Conservation (phyloP, 1,284 basidiomycete genomes). For the Microbotryomycetes sp. region DNA sequence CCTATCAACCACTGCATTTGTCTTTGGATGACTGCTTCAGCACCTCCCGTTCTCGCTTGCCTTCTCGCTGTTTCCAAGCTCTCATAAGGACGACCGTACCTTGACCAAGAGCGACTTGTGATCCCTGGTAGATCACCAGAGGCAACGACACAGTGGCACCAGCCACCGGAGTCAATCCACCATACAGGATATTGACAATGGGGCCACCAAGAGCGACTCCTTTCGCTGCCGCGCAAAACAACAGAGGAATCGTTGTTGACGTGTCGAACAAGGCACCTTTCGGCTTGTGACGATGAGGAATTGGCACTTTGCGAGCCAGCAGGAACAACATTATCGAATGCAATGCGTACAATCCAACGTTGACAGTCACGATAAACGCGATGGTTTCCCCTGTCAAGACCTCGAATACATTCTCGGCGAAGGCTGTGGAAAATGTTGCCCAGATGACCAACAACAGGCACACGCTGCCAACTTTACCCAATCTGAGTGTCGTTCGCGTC, state of each 20-base stretch:
- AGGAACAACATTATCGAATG: conserved; percentile 34
- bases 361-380: conserved; percentile 37
- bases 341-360: not conserved
- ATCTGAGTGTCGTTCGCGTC: conserved; percentile 29
- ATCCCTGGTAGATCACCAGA: conserved; percentile 33
- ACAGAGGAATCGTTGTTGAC: conserved; percentile 22
- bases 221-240: conserved; percentile 30
- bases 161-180: conserved; percentile 11
- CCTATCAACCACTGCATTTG: too few species aligned
- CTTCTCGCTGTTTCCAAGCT: conserved; percentile 12
- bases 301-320: conserved; percentile 31
- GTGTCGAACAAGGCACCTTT: conserved; percentile 12
- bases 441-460: conserved; percentile 40
- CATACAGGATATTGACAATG: conserved; percentile 31
- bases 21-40: too few species aligned
- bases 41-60: not conserved
- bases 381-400: conserved; percentile 36
- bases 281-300: not conserved
- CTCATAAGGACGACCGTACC: conserved; percentile 18
- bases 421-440: conserved; percentile 40
- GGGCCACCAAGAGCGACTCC: conserved; percentile 24
- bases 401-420: conserved; percentile 39
- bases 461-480: conserved; percentile 38
- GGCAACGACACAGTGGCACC: conserved; percentile 26
- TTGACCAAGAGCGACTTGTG: conserved; percentile 29